Base-by-base conservation (phyloP, 139 green algal species). In the Coelastrella sp. region DNA sequence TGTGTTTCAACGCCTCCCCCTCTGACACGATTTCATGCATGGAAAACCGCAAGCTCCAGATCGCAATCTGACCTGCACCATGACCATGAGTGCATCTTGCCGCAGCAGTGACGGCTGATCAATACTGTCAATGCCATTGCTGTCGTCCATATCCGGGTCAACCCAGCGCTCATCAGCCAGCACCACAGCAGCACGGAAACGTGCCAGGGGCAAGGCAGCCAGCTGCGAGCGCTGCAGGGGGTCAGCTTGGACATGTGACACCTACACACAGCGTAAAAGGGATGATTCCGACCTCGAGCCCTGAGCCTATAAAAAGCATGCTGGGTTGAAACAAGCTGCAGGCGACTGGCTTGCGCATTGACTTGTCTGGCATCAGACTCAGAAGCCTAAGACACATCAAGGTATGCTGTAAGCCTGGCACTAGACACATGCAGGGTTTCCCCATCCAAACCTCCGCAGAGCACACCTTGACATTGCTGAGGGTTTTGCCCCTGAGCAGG, bases 21-120 rank as follows among this genome's bases (percentile, higher is more conserved):
- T 47, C 32, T 47, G 32, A 47, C 32, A 47, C 32, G 32, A 47
- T 47, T 47, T 47, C 32, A 47, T 47, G 32, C 32, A 47, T 47
- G 32, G 32, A 47, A 47, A 47, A 47, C 32, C 32, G 32, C 32
- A 47, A 47, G 3, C 61, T 0, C 61, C 61, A 71, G 61, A 23
- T 23, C 71, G 6, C 19, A 23, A 6, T 23, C 71, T 56, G 56
- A 91, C 87, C 77, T 91, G 87, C 66, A 87, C 77, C 78, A 86
- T 87, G 10, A 95, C 82, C 57, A 96, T 82, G 20, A 93, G 86
- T 3, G 90, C 75, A 83, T 96, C 94, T 75, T 95, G 86, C 61
- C 92, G 82, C 85, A 96, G 90, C 92, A 96, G 92, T 75, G 94
- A 93, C 0, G 80, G 56, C 71, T 92, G 80, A 64, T 85, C 56